Evolutionary conservation across 805 yeast species (phyloP).

Genomic region (Sugiyamaella lignohabitans): DNA sequence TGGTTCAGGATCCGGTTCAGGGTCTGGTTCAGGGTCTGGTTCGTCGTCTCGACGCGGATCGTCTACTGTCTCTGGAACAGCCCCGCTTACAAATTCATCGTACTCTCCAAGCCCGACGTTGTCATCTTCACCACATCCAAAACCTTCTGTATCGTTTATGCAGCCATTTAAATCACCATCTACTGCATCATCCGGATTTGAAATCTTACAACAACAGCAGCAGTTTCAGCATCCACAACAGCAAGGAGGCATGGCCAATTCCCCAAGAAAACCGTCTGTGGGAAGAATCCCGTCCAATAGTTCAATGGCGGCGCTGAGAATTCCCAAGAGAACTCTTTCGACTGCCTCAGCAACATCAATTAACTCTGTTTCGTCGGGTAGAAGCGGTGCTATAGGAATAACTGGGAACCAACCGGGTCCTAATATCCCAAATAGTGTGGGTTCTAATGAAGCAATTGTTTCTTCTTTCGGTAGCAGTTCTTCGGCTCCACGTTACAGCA

Average conservation of each 20-base stretch:
- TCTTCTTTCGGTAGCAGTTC: constrained; percentile 29
- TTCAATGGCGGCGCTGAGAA: constrained; percentile 35
- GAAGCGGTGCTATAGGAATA: no score
- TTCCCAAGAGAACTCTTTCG: constrained; percentile 29
- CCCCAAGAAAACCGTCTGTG: constrained; percentile 24
- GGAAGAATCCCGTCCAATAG: constrained; percentile 42
- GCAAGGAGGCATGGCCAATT: constrained; percentile 5
- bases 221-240: neutral
- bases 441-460: constrained; percentile 21
- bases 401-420: neutral
- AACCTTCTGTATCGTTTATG: constrained; percentile 34
- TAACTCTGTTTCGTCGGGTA: constrained; percentile 19
- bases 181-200: constrained; percentile 29
- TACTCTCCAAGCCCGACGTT: neutral
- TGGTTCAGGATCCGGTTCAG: neutral
- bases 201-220: constrained; percentile 1
- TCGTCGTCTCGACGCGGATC: neutral
- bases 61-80: neutral
- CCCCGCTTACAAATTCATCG: neutral
- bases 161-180: constrained; percentile 64
- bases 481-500: constrained; percentile 20
- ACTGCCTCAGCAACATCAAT: constrained; percentile 21
- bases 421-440: constrained; percentile 21
- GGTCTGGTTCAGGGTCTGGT: neutral
- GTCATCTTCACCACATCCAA: neutral